These are phyloP conservation scores for Linnemannia hyalina DNA, from an alignment of 192 early-diverging fungal genomes.

Conservation along the genomic window DNA sequence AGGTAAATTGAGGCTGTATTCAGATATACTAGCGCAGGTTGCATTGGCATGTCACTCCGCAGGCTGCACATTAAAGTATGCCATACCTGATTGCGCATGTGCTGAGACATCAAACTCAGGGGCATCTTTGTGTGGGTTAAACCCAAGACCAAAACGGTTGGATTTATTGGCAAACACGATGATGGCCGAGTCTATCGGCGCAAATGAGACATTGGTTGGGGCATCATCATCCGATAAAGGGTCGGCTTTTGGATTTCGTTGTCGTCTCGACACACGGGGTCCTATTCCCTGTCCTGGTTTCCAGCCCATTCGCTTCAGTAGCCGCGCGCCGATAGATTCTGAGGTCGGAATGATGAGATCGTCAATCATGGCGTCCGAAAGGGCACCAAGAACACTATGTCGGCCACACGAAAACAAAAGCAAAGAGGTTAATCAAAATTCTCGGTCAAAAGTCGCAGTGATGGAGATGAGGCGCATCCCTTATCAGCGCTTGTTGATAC, in stretches of 20 bases:
- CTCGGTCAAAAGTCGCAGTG: too few species aligned
- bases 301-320: constrained; percentile 91
- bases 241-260: constrained; percentile 18
- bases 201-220: constrained; percentile 70
- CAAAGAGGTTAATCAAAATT: background rate
- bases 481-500: too few species aligned
- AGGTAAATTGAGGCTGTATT: background rate
- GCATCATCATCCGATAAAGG: constrained; percentile 57
- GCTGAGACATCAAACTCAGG: constrained; percentile 68
- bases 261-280: constrained; percentile 67
- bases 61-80: background rate
- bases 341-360: constrained; percentile 73
- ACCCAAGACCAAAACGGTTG: constrained; percentile 77
- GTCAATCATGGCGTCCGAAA: constrained; percentile 64
- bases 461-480: too few species aligned
- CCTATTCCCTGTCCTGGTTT: constrained; percentile 89
- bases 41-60: background rate
- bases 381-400: constrained; percentile 51
- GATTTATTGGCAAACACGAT: constrained; percentile 64
- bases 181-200: constrained; percentile 73
- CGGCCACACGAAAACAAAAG: background rate
- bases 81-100: constrained; percentile 22
- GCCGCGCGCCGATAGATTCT: constrained; percentile 70
- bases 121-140: constrained; percentile 72
- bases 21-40: background rate